A percentile compares a stretch with the other conserved stretches of the same genome.
Conservation (phyloP, 352 stramenopile genomes). For the Phytophthora quininea region DNA sequence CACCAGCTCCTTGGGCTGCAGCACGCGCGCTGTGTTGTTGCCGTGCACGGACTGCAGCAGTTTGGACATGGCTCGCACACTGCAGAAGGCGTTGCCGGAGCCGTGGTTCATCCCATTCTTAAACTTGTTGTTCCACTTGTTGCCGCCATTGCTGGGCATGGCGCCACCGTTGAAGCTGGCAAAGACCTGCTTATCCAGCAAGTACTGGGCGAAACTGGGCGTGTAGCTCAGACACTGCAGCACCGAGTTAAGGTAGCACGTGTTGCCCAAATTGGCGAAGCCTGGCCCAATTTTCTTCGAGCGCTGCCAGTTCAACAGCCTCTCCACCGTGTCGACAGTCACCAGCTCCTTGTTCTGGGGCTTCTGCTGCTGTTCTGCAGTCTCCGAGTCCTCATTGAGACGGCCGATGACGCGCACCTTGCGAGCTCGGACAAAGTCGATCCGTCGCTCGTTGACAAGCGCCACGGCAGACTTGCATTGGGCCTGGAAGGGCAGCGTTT, state of each 20-base stretch:
- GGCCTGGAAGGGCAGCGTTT: slow-evolving; percentile 48
- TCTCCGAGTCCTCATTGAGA: slow-evolving; percentile 33
- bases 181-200: slow-evolving; percentile 79
- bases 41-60: slow-evolving; percentile 74
- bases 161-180: slow-evolving; percentile 39
- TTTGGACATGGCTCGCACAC: slow-evolving; percentile 64
- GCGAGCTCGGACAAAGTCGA: slow-evolving; percentile 77
- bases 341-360: slow-evolving; percentile 51
- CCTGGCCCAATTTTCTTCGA: slow-evolving; percentile 82
- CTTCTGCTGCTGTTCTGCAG: slow-evolving; percentile 20
- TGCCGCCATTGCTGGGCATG: slow-evolving; percentile 8
- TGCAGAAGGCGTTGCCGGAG: slow-evolving; percentile 56
- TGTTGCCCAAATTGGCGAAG: slow-evolving; percentile 94
- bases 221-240: slow-evolving; percentile 91
- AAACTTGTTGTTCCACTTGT: slow-evolving; percentile 40
- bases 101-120: slow-evolving; percentile 20
- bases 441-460: slow-evolving; percentile 83
- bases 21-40: slow-evolving; percentile 42
- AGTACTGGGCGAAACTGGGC: slow-evolving; percentile 81
- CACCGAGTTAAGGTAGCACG: slow-evolving; percentile 95
- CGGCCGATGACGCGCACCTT: slow-evolving; percentile 55
- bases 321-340: slow-evolving; percentile 49
- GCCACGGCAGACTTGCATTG: slow-evolving; percentile 76
- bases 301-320: slow-evolving; percentile 61
- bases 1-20: slow-evolving; percentile 83